phyloP scores from a whole-genome alignment of 177 flowering plant species.

The Vitis hybrid region DNA sequence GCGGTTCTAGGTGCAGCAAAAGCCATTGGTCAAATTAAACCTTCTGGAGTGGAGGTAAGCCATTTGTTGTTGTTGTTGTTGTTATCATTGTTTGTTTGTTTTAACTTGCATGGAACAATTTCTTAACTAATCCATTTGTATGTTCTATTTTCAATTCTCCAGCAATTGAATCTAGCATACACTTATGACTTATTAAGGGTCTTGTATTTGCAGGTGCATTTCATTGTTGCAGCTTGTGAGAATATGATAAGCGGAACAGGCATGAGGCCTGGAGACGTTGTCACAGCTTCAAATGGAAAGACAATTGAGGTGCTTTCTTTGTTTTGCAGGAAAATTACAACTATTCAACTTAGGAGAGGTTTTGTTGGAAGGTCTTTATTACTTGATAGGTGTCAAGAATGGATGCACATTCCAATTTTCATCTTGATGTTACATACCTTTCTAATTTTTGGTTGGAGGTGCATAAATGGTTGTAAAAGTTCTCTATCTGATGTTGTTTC shows the following conservation, averaged over 20 bases:
- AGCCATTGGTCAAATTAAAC: conserved; percentile 93
- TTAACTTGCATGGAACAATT: not conserved
- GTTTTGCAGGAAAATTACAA: not conserved
- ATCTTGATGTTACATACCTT: too few species aligned
- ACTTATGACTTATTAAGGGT: not conserved
- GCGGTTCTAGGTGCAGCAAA: conserved; percentile 98
- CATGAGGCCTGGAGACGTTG: conserved; percentile 94
- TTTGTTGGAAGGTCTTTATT: not conserved
- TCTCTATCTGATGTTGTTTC: not conserved
- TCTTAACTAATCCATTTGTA: not conserved
- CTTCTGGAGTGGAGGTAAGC: conserved; percentile 90
- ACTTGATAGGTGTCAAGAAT: too few species aligned
- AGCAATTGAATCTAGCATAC: too few species aligned
- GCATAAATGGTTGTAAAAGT: not conserved
- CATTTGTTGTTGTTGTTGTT: not conserved
- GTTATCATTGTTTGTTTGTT: conserved; percentile 2
- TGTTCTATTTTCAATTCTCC: not conserved
- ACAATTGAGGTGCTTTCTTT: conserved; percentile 73
- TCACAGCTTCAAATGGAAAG: conserved; percentile 96
- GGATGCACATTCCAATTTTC: too few species aligned
- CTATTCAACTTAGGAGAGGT: not conserved
- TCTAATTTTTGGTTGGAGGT: too few species aligned
- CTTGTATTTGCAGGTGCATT: conserved; percentile 69
- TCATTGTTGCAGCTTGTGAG: conserved; percentile 96
- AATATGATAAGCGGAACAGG: conserved; percentile 99